Evolutionary conservation across 352 stramenopile species (phyloP).

Genomic region (Phytophthora pseudosyringae): DNA sequence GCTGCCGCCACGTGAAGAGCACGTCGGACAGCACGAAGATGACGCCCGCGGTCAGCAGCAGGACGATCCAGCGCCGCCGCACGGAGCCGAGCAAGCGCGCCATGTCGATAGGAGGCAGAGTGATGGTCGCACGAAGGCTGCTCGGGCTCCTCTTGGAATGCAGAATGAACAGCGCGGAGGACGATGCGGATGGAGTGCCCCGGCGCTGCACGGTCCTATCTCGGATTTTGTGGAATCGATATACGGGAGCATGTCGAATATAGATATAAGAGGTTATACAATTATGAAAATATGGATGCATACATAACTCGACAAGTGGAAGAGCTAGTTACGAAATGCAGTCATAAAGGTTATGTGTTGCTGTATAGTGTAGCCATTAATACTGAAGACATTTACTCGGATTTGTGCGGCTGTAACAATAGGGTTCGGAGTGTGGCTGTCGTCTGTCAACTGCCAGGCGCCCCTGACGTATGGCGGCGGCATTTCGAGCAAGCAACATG

Average conservation of each 20-base stretch:
- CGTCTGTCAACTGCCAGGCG: too few species aligned
- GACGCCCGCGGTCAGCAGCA: slow-evolving; percentile 33
- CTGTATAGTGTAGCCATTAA: not conserved
- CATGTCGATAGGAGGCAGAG: slow-evolving; percentile 19
- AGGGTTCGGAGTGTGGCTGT: not conserved
- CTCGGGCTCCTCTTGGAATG: slow-evolving; percentile 11
- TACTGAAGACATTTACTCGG: not conserved
- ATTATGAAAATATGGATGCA: not conserved
- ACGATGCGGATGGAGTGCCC: slow-evolving; percentile 8
- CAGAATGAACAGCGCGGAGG: slow-evolving; percentile 7
- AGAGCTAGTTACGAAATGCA: not conserved
- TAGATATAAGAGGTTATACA: not conserved
- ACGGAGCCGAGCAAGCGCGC: slow-evolving; percentile 14
- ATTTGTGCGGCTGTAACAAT: not conserved
- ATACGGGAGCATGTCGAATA: not conserved
- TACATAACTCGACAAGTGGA: too few species aligned
- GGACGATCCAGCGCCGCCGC: slow-evolving; percentile 38
- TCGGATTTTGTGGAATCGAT: not conserved
- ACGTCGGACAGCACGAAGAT: slow-evolving; percentile 42
- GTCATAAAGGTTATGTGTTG: not conserved
- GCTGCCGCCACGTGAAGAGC: slow-evolving; percentile 40
- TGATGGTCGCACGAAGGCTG: slow-evolving; percentile 18
- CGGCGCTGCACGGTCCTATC: slow-evolving; percentile 3
- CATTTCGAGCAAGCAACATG: not conserved
- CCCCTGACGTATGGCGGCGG: not conserved